These are phyloP conservation scores for Thozetella sp. DNA, from an alignment of 495 filamentous ascomycete genomes.

Conservation along the genomic window DNA sequence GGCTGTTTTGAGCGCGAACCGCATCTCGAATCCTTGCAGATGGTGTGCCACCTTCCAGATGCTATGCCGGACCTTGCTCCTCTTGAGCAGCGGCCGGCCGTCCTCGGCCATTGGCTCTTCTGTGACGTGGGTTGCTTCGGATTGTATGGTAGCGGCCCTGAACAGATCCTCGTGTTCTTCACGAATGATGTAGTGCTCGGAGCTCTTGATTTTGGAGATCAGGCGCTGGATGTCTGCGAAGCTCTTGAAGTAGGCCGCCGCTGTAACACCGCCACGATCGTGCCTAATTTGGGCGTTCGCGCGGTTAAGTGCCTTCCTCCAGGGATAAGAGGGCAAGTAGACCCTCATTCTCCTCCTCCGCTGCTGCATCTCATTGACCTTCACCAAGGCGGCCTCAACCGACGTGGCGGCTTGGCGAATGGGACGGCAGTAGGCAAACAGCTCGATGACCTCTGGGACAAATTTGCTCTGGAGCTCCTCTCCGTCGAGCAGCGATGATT, in stretches of 20 bases:
- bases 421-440: constrained; percentile 58
- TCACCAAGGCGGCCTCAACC: constrained; percentile 41
- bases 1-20: constrained; percentile 59
- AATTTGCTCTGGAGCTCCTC: neutral
- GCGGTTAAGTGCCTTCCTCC: constrained; percentile 49
- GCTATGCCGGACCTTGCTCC: constrained; percentile 35
- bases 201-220: constrained; percentile 22
- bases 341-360: constrained; percentile 32
- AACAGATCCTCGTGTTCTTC: constrained; percentile 11
- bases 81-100: constrained; percentile 18
- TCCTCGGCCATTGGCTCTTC: constrained; percentile 8
- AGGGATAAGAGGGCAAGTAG: constrained; percentile 52
- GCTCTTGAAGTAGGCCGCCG: constrained; percentile 52
- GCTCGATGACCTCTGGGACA: constrained; percentile 46
- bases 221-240: constrained; percentile 42
- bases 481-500: constrained; percentile 27
- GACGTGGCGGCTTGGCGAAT: constrained; percentile 53
- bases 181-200: constrained; percentile 21
- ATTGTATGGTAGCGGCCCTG: neutral
- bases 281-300: constrained; percentile 58
- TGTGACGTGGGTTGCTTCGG: neutral
- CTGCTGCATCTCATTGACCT: constrained; percentile 48
- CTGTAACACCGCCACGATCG: constrained; percentile 59
- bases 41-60: constrained; percentile 52
- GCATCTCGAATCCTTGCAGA: constrained; percentile 58